Evolutionary conservation across 2,329 filamentous ascomycete genomes (phyloP).

Genomic region (Nothophoma quercina): DNA sequence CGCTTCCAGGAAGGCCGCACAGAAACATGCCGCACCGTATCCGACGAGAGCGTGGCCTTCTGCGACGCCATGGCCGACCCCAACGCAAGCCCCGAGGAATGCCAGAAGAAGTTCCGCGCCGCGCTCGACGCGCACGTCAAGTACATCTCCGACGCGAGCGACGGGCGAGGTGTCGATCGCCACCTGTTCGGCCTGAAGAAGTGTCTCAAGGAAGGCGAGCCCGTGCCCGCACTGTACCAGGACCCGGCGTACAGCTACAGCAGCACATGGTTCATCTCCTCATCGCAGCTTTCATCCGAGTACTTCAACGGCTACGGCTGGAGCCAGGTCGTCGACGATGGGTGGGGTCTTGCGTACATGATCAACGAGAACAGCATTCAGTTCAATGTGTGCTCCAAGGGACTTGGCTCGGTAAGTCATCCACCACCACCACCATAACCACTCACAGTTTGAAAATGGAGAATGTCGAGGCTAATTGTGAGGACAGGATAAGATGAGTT

Average conservation of each 20-base stretch:
- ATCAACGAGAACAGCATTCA: conserved; percentile 99
- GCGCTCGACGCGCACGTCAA: conserved; percentile 84
- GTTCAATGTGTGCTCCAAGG: conserved; percentile 98
- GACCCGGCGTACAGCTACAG: conserved; percentile 89
- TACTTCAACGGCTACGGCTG: conserved; percentile 99
- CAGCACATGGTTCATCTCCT: conserved; percentile 86
- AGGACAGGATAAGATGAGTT: conserved; percentile 80
- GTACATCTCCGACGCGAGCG: conserved; percentile 88
- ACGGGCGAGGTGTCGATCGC: conserved; percentile 92
- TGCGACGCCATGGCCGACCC: conserved; percentile 85
- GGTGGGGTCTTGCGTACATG: conserved; percentile 99
- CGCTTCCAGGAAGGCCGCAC: conserved; percentile 97
- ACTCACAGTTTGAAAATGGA: no score
- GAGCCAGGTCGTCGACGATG: conserved; percentile 95
- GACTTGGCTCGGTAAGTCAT: conserved; percentile 71
- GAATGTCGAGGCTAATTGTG: conserved; percentile 25
- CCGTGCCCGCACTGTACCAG: conserved; percentile 81
- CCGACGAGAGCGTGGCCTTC: conserved; percentile 89
- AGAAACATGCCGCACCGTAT: conserved; percentile 92
- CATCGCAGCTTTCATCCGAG: conserved; percentile 89
- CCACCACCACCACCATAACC: no score
- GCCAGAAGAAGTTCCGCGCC: conserved; percentile 78
- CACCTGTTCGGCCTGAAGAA: conserved; percentile 98
- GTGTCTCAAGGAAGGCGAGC: conserved; percentile 79
- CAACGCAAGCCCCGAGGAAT: conserved; percentile 67